Evolutionary conservation across 2,329 filamentous ascomycete genomes (phyloP).

Genomic region (Teratosphaeria zuluensis): DNA sequence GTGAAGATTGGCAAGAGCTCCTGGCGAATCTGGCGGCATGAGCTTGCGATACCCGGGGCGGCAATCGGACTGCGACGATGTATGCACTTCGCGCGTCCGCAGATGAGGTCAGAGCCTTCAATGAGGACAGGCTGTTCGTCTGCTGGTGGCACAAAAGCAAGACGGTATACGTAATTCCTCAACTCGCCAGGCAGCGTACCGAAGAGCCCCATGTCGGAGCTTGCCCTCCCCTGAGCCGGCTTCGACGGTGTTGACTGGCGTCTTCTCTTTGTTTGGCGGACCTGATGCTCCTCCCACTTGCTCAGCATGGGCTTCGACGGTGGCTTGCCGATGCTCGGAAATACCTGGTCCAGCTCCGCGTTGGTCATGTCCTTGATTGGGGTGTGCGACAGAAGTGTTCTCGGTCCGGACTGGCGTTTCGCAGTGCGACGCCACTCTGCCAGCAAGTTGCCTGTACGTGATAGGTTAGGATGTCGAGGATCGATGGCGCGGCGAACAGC

Average conservation of each 20-base stretch:
- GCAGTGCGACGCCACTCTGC: background rate
- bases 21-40: constrained; percentile 16
- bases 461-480: background rate
- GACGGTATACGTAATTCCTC: constrained; percentile 18
- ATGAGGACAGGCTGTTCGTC: constrained; percentile 6
- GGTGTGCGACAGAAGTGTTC: background rate
- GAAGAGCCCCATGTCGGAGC: constrained; percentile 16
- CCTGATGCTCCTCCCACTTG: constrained; percentile 4
- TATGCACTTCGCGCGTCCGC: constrained; percentile 10
- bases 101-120: constrained; percentile 9
- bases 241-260: background rate
- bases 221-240: background rate
- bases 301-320: constrained; percentile 2
- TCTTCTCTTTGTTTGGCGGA: constrained; percentile 1
- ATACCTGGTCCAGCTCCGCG: background rate
- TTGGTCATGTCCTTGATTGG: background rate
- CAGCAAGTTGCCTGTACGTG: background rate
- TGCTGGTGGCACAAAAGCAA: constrained; percentile 7
- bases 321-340: background rate
- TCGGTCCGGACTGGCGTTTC: background rate
- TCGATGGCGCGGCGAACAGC: background rate
- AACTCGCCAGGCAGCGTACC: constrained; percentile 17
- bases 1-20: constrained; percentile 16
- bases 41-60: constrained; percentile 14
- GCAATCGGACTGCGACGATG: constrained; percentile 9